Conservation (phyloP, 345 rosid genomes). For the Salix brachista region DNA sequence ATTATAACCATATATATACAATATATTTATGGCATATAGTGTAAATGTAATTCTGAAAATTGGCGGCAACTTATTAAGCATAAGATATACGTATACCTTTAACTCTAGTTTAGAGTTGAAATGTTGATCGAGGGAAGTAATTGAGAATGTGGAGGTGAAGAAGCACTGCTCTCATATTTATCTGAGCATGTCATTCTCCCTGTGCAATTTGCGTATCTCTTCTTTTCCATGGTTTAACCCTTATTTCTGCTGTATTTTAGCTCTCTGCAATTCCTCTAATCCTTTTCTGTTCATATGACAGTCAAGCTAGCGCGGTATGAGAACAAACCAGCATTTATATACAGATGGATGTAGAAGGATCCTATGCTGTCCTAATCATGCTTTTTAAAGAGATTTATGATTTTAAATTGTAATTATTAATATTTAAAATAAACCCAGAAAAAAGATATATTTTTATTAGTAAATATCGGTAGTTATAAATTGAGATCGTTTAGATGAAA, state of each 20-base stretch:
- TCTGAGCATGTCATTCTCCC: background rate
- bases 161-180: background rate
- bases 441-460: background rate
- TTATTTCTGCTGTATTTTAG: background rate
- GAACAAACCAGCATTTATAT: no score
- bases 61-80: slow-evolving; percentile 6
- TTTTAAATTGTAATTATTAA: no score
- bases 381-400: no score
- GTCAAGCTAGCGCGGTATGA: no score
- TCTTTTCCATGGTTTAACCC: background rate
- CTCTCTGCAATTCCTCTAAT: background rate
- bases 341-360: no score
- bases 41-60: slow-evolving; percentile 30
- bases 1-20: slow-evolving; percentile 3
- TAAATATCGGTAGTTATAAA: no score
- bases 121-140: background rate
- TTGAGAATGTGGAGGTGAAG: background rate
- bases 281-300: background rate
- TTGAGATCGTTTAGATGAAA: no score
- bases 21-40: slow-evolving; percentile 14
- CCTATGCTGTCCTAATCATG: no score
- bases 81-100: slow-evolving; percentile 7
- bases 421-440: background rate
- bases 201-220: background rate
- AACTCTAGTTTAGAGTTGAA: slow-evolving; percentile 15